These are phyloP conservation scores for Pseudogymnoascus sp. DNA, from an alignment of 2,329 filamentous ascomycete genomes.

Conservation along the genomic window DNA sequence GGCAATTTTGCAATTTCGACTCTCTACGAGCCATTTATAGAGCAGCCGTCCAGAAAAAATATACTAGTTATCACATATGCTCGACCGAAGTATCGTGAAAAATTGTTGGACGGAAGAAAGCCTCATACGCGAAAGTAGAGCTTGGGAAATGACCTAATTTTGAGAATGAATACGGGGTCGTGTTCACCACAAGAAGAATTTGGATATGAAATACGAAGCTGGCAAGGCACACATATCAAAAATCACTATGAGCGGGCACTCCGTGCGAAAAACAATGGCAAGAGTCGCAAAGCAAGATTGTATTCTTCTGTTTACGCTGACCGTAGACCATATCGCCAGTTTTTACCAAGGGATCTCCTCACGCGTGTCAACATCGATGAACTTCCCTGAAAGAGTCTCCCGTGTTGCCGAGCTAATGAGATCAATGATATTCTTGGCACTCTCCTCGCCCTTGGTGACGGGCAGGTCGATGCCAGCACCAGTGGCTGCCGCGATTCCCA, in stretches of 20 bases:
- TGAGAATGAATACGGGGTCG: background rate
- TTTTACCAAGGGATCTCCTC: background rate
- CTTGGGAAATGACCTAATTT: background rate
- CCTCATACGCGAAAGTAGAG: background rate
- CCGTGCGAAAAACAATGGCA: background rate
- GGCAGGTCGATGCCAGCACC: background rate
- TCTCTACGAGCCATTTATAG: background rate
- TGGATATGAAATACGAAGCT: background rate
- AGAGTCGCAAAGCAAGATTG: background rate
- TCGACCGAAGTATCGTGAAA: too few species aligned
- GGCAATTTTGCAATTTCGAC: background rate
- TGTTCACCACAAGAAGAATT: background rate
- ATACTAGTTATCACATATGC: too few species aligned
- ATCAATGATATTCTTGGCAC: background rate
- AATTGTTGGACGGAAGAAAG: background rate
- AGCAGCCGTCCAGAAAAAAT: too few species aligned
- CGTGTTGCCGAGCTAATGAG: background rate
- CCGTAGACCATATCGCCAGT: background rate
- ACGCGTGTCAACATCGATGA: background rate
- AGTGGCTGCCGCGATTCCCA: background rate
- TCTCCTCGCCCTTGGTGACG: background rate
- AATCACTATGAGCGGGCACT: background rate
- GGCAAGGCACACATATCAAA: background rate
- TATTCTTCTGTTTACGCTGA: background rate
- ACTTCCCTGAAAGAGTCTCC: background rate